phyloP scores from a whole-genome alignment of 2,329 filamentous ascomycete genomes.

The Colletotrichum sp. region DNA sequence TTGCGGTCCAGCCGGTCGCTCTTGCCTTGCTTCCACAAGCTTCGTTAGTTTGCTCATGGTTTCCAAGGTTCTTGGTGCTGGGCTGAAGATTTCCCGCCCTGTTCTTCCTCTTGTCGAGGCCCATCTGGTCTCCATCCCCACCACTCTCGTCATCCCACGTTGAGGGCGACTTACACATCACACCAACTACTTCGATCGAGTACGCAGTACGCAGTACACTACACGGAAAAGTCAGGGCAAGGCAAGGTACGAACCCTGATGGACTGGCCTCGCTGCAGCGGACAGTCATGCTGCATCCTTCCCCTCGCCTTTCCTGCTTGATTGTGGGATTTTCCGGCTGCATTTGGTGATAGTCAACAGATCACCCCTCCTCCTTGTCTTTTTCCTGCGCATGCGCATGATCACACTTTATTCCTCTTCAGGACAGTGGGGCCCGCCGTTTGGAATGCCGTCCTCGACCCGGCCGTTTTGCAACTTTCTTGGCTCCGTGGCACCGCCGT shows the following conservation, averaged over 20 bases:
- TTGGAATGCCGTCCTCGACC: neutral
- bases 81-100: neutral
- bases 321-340: neutral
- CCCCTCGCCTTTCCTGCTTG: neutral
- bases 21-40: neutral
- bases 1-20: neutral
- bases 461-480: neutral
- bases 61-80: neutral
- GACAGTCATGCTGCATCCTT: neutral
- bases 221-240: neutral
- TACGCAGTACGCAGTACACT: neutral
- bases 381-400: slow-evolving; percentile 12
- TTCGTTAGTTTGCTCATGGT: neutral
- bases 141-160: neutral
- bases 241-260: neutral
- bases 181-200: neutral
- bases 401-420: slow-evolving; percentile 4
- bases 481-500: neutral
- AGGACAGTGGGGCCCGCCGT: neutral
- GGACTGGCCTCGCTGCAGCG: neutral
- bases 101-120: neutral
- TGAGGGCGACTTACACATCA: neutral
- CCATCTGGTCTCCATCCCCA: neutral
- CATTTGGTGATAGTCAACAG: neutral
- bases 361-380: slow-evolving; percentile 3